Percentiles rank a stretch among this genome's conserved stretches.
These are phyloP conservation scores for Plasmodium gallinaceum DNA, from an alignment of 169 alveolate species.

Conservation along the genomic window DNA sequence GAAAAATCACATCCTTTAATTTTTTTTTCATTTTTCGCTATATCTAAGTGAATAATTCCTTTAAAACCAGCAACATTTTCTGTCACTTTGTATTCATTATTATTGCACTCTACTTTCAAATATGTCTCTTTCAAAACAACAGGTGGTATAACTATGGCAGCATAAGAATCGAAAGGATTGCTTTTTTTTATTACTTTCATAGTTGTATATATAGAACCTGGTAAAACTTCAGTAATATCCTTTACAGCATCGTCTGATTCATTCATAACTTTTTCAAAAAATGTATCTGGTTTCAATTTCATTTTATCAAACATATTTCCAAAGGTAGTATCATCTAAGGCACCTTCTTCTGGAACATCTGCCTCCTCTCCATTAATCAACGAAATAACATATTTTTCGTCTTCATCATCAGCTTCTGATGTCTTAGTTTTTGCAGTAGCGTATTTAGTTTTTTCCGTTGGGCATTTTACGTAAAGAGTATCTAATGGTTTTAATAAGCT, in stretches of 20 bases:
- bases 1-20: slow-evolving; percentile 73
- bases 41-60: slow-evolving; percentile 21
- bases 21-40: slow-evolving; percentile 17
- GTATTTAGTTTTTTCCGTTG: slow-evolving; percentile 32
- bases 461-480: slow-evolving; percentile 59
- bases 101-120: slow-evolving; percentile 53
- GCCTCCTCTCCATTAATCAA: neutral
- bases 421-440: slow-evolving; percentile 5
- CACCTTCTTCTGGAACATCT: neutral
- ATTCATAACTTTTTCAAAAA: slow-evolving; percentile 18
- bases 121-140: neutral
- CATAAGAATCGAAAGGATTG: slow-evolving; percentile 39
- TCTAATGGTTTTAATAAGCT: slow-evolving; percentile 37
- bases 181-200: slow-evolving; percentile 27
- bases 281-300: slow-evolving; percentile 15
- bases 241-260: neutral
- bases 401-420: slow-evolving; percentile 31
- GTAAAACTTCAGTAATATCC: slow-evolving; percentile 3
- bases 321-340: slow-evolving; percentile 12
- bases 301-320: slow-evolving; percentile 5
- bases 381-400: neutral
- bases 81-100: slow-evolving; percentile 21
- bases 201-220: slow-evolving; percentile 13
- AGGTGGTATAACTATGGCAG: slow-evolving; percentile 55
- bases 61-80: slow-evolving; percentile 46